Evolutionary conservation across 2,329 filamentous ascomycete genomes (phyloP), one percentile per base, ranked within the genome.

Genomic region (Colletotrichum simmondsii): DNA sequence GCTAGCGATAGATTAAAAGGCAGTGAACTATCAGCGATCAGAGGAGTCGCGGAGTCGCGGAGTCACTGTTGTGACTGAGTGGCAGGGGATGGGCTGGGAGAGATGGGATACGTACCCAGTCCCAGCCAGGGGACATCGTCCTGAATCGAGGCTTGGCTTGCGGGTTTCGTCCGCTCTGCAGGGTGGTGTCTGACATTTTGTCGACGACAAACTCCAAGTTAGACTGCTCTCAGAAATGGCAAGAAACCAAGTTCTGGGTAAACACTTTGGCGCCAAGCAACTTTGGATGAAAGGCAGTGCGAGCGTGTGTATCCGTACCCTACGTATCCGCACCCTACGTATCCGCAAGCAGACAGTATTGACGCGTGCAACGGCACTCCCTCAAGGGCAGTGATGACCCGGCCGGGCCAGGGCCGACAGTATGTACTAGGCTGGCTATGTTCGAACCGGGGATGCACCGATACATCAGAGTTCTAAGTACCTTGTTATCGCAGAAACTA

Each of bases 1-100:
- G 69, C 69, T 58, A 68, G 59, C 26, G 65, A 63, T 46, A 46
- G 53, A 68, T 72, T 57, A 28, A 68, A 24, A 49, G n/a, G 46
- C 62, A 49, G 37, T 58, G 22, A 53, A n/a, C 7, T 22, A 19
- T 72, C 58, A 32, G 26, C 16, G 35, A 35, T 35, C 32, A 49
- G 26, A 60, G 65, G 52, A 28, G 56, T 30, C 24, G 64, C 37
- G 19, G 58, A 42, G 42, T 53, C 26, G 65, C 35, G 28, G 58
- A 46, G 26, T 28, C 28, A 57, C 16, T n/a, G 28, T 42, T n/a
- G 28, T 42, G 26, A 52, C 42, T 49, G 42, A 49, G 19, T 49
- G 42, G 42, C 42, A 49, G 42, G 42, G 42, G 37, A 37, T 24
- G 14, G 60, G 6, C 28, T 22, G 52, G 58, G 37, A 35, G 46